These are phyloP conservation scores for Phytomonas francai DNA, from an alignment of 208 protist genomes.

Conservation along the genomic window DNA sequence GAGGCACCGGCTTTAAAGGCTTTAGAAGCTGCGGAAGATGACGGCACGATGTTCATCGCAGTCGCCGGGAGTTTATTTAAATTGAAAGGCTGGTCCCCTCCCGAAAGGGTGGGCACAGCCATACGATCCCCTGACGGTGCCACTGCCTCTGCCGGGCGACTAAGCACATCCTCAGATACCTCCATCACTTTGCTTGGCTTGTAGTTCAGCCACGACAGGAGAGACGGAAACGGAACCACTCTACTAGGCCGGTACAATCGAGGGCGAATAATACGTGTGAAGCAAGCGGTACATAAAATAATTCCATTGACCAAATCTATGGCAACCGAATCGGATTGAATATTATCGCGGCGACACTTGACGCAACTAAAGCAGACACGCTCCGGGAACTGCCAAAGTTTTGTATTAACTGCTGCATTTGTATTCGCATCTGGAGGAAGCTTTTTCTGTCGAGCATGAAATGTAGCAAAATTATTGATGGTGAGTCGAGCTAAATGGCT, in stretches of 20 bases:
- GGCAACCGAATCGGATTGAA: conserved; percentile 62
- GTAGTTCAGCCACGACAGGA: conserved; percentile 82
- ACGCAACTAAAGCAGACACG: conserved; percentile 62
- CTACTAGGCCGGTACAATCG: conserved; percentile 62
- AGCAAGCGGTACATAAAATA: conserved; percentile 65
- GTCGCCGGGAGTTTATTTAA: conserved; percentile 57
- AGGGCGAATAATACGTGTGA: conserved; percentile 66
- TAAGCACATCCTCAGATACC: conserved; percentile 57
- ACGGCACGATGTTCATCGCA: conserved; percentile 40
- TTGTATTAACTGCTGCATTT: conserved; percentile 38
- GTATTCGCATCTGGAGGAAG: conserved; percentile 66
- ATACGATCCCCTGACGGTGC: conserved; percentile 68
- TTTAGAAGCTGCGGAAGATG: conserved; percentile 6
- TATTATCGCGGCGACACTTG: conserved; percentile 72
- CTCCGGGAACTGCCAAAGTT: conserved; percentile 62
- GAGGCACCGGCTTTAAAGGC: conserved; percentile 1
- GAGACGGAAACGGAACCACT: conserved; percentile 74
- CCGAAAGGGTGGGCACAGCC: conserved; percentile 26
- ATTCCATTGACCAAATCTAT: conserved; percentile 56
- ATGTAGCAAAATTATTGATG: conserved; percentile 64
- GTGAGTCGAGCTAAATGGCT: conserved; percentile 33
- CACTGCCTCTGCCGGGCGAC: conserved; percentile 70
- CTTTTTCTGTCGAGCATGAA: conserved; percentile 52
- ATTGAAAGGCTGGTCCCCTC: conserved; percentile 31
- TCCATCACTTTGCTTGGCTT: conserved; percentile 49